These are phyloP conservation scores for Lepidium aucheri DNA, from an alignment of 345 rosid genomes.

Conservation along the genomic window DNA sequence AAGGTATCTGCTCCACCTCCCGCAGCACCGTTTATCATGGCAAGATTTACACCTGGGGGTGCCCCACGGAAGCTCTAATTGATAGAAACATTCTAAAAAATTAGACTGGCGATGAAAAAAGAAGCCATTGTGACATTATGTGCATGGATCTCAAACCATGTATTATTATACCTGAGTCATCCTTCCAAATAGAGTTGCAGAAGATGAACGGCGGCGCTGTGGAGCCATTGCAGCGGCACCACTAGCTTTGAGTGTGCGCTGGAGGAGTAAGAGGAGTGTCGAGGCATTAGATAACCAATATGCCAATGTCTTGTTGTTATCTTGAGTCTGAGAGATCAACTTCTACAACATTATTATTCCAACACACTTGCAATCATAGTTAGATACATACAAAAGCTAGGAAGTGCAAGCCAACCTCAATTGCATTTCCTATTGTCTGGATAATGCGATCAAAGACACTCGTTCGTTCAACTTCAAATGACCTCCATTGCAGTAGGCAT, in stretches of 20 bases:
- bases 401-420: constrained; percentile 48
- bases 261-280: constrained; percentile 84
- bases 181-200: constrained; percentile 89
- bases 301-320: constrained; percentile 74
- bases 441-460: constrained; percentile 88
- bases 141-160: constrained; percentile 1
- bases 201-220: constrained; percentile 90
- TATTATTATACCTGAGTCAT: constrained; percentile 61
- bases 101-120: not conserved
- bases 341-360: not conserved
- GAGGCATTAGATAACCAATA: constrained; percentile 96
- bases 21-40: constrained; percentile 52
- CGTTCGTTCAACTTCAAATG: constrained; percentile 91
- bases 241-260: constrained; percentile 86
- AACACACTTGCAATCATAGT: not conserved
- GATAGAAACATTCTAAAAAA: not conserved
- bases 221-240: constrained; percentile 98
- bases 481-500: constrained; percentile 88
- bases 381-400: not conserved
- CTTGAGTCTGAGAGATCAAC: constrained; percentile 46
- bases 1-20: constrained; percentile 56
- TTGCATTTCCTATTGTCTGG: constrained; percentile 80
- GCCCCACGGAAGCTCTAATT: constrained; percentile 87
- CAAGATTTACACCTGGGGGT: constrained; percentile 78
- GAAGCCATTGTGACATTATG: not conserved